Evolutionary conservation across 257 asterid species (phyloP).

Genomic region (Coffea canephora): DNA sequence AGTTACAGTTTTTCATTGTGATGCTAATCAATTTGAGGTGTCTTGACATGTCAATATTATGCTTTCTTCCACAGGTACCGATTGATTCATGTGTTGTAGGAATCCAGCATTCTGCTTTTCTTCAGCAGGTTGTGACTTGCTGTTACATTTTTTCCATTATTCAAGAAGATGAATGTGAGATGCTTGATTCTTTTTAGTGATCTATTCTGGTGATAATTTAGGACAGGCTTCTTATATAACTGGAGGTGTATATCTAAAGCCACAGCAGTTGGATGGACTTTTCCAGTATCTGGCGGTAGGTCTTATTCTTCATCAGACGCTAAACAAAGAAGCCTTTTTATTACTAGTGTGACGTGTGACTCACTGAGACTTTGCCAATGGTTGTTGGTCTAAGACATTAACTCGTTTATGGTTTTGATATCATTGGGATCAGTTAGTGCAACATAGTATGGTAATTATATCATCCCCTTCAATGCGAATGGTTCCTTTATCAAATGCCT

Average conservation of each 20-base stretch:
- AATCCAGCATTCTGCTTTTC: conserved; percentile 85
- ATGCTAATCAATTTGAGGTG: neutral
- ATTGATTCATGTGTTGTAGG: conserved; percentile 85
- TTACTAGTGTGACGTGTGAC: neutral
- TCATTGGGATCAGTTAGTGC: neutral
- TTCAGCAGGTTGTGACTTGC: conserved; percentile 72
- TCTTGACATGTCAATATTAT: conserved; percentile 1
- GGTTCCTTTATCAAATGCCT: neutral
- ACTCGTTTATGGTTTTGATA: neutral
- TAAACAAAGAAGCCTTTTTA: neutral
- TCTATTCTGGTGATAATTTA: conserved; percentile 23
- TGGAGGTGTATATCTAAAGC: conserved; percentile 89
- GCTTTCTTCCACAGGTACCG: conserved; percentile 60
- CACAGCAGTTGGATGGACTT: conserved; percentile 71
- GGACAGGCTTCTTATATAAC: conserved; percentile 87
- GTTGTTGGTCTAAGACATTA: neutral
- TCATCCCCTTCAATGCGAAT: neutral
- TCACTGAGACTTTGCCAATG: neutral
- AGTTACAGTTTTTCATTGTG: neutral
- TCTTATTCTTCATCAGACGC: conserved; percentile 19
- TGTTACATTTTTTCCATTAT: neutral
- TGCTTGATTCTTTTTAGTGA: conserved; percentile 14
- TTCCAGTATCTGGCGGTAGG: conserved; percentile 79
- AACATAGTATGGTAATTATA: neutral
- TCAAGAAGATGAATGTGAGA: too few relatives aligned